Percentiles rank a stretch among this genome's conserved stretches.
phyloP scores from a whole-genome alignment of 495 filamentous ascomycete species.

The Hypoxylon rickii region DNA sequence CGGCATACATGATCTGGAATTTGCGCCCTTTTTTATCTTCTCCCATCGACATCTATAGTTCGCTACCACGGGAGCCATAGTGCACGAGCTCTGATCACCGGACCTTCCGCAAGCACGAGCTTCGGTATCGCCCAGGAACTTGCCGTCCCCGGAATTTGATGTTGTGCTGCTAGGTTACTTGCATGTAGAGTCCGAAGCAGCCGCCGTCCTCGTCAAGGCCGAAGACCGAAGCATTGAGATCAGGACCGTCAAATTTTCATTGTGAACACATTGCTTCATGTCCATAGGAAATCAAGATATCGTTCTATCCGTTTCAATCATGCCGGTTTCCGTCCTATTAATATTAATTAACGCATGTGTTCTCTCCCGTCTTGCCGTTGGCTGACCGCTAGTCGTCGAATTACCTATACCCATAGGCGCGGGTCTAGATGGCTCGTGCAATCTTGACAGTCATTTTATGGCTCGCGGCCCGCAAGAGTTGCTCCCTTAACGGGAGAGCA shows the following conservation, averaged over 20 bases:
- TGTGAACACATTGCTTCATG: conserved; percentile 29
- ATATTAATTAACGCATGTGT: no score
- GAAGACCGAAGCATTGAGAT: conserved; percentile 18
- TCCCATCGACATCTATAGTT: conserved; percentile 26
- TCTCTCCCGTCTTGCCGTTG: conserved; percentile 26
- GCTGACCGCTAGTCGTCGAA: conserved; percentile 28
- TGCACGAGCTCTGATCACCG: conserved; percentile 57
- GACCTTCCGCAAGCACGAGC: conserved; percentile 62
- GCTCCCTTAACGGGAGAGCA: conserved; percentile 28
- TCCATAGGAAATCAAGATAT: conserved; percentile 24
- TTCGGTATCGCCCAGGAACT: conserved; percentile 52
- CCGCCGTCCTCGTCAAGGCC: conserved; percentile 15
- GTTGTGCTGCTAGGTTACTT: conserved; percentile 56
- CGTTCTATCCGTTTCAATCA: conserved; percentile 15
- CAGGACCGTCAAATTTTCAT: conserved; percentile 23
- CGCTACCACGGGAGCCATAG: conserved; percentile 20
- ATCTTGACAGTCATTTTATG: conserved; percentile 45
- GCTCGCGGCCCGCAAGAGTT: conserved; percentile 39
- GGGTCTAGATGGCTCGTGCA: conserved; percentile 38
- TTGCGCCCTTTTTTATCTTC: conserved; percentile 29
- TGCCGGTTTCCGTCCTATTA: conserved; percentile 37
- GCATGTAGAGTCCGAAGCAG: conserved; percentile 28
- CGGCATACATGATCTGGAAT: conserved; percentile 18
- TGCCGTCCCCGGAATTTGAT: conserved; percentile 56
- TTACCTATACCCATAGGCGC: conserved; percentile 17